Base-by-base conservation (phyloP, 208 protist species). In the Vickermania spadyakhi region DNA sequence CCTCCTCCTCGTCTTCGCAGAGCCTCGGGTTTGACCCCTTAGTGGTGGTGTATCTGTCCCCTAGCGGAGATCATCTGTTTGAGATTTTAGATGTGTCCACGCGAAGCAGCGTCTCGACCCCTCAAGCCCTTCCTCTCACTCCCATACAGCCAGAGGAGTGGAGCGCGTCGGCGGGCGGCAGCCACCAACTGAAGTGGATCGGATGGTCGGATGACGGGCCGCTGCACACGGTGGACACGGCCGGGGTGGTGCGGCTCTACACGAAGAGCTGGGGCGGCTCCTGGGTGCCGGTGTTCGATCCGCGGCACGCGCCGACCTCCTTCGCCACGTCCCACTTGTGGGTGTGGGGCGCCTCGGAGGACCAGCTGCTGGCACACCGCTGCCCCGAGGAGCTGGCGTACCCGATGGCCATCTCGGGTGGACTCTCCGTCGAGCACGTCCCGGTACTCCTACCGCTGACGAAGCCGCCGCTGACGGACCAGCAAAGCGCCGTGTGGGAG, bases 151-250 rank as follows among this genome's bases (percentile, higher is more conserved):
- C 36, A 7, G 18, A 45, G 36, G 18, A 45, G 36, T n/a, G 36
- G 11, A 7, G 36, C 36, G 36, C 11, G 36, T 18, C 36, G 36
- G 36, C 36, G 36, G 36, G 18, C 36, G 61, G 50, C 14, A 63
- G 58, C 22, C 87, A 89, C 53, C 82, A 91, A 60, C 67, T 94
- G 57, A 81, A 90, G 72, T 94, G 87, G 87, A 61, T 91, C 25
- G 87, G 87, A 11, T 94, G 81, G 81, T 90, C 84, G 0, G 84
- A 94, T 59, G 87, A 94, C 52, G 87, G 87, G 13, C 77, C 86
- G 27, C 80, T 94, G 58, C 84, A 90, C 72, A 60, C 75, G 25
- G 79, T 63, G 22, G 87, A 94, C 63, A 91, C 81, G 7, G 87
- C 87, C 1, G 87, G 87, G 11, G 84, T 94, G 45, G 73, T 94